Conservation (phyloP, 768 basidiomycete species). For the Boletus reticuloceps region DNA sequence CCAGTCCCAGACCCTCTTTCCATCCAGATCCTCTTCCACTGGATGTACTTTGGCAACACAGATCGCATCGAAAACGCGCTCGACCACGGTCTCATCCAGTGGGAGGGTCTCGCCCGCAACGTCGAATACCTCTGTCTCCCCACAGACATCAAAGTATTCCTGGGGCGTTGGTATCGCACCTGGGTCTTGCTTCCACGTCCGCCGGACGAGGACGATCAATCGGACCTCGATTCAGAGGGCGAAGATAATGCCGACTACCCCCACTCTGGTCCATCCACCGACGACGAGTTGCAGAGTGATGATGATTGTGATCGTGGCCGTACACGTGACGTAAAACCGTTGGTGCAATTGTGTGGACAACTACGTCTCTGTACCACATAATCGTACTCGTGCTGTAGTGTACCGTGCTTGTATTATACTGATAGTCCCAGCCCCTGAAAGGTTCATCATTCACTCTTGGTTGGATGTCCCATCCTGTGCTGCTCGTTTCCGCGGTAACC, state of each 20-base stretch:
- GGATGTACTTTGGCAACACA: slow-evolving; percentile 79
- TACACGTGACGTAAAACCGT: slow-evolving; percentile 38
- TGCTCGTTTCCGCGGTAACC: slow-evolving; percentile 20
- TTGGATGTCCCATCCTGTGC: neutral
- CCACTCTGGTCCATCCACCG: slow-evolving; percentile 37
- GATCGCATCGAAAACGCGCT: slow-evolving; percentile 66
- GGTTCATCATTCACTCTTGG: too few relatives aligned
- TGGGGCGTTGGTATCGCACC: slow-evolving; percentile 70
- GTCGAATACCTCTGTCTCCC: slow-evolving; percentile 84
- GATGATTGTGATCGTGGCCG: slow-evolving; percentile 41
- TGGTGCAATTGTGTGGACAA: slow-evolving; percentile 33
- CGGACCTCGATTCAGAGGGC: slow-evolving; percentile 28
- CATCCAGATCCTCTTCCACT: slow-evolving; percentile 70
- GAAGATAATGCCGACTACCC: slow-evolving; percentile 20
- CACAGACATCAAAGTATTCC: slow-evolving; percentile 71
- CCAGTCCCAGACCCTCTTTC: slow-evolving; percentile 74
- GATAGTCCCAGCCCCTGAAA: too few relatives aligned
- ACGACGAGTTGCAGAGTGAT: slow-evolving; percentile 38
- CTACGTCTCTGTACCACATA: slow-evolving; percentile 17
- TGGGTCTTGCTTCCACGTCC: slow-evolving; percentile 47
- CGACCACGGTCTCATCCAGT: slow-evolving; percentile 60
- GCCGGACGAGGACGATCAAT: slow-evolving; percentile 37
- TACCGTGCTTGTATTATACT: neutral
- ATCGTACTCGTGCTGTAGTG: neutral
- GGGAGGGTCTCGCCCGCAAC: slow-evolving; percentile 87